These are phyloP conservation scores for Melanogaster broomeanus DNA, from an alignment of 768 basidiomycete species.

Conservation along the genomic window DNA sequence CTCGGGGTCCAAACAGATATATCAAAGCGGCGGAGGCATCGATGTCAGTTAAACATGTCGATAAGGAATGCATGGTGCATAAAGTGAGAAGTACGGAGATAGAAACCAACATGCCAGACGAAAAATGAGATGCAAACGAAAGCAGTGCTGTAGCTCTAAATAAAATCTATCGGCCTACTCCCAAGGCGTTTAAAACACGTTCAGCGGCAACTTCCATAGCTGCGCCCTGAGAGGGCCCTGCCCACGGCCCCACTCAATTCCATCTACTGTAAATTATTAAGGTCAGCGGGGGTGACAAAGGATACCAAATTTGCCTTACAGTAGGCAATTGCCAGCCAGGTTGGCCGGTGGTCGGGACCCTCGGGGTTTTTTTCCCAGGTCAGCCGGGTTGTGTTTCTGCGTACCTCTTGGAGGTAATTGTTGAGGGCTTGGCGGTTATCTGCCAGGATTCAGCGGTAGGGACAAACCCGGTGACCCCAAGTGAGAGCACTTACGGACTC, in stretches of 20 bases:
- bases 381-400: conserved; percentile 15
- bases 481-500: conserved; percentile 10
- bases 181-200: conserved; percentile 16
- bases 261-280: conserved; percentile 14
- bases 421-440: conserved; percentile 24
- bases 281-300: neutral
- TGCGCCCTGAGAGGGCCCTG: conserved; percentile 8
- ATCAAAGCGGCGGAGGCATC: too few relatives aligned
- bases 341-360: conserved; percentile 24
- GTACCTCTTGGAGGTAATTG: conserved; percentile 19
- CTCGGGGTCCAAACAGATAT: too few relatives aligned
- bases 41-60: too few relatives aligned
- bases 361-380: conserved; percentile 16
- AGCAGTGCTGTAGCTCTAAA: neutral
- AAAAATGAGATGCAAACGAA: neutral
- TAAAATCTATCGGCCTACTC: neutral
- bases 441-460: conserved; percentile 5
- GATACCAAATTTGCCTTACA: conserved; percentile 11
- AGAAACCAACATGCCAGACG: neutral
- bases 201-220: conserved; percentile 25
- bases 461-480: neutral
- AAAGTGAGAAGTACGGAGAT: too few relatives aligned
- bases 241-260: conserved; percentile 24
- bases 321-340: conserved; percentile 23
- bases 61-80: too few relatives aligned